Conservation (phyloP, 805 yeast species). For the Lachancea mirantina region DNA sequence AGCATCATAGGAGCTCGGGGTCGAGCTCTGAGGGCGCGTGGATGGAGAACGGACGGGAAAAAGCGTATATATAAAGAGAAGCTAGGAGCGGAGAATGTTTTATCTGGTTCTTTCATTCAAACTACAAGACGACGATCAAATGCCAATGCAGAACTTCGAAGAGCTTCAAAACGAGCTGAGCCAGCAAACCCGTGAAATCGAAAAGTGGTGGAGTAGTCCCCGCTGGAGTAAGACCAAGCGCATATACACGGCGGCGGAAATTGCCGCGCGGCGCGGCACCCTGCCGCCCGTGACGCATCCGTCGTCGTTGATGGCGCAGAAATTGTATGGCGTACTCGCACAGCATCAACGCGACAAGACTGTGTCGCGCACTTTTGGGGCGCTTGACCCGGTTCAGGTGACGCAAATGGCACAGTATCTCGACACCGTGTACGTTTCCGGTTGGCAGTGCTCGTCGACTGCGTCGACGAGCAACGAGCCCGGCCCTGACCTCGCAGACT, state of each 20-base stretch:
- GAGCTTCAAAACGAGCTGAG: constrained; percentile 15
- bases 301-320: constrained; percentile 72
- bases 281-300: constrained; percentile 61
- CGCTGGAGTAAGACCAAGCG: constrained; percentile 88
- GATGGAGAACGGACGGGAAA: background rate
- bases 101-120: too few relatives aligned
- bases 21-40: too few relatives aligned
- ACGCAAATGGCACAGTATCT: constrained; percentile 95
- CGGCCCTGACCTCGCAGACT: constrained; percentile 96
- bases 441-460: constrained; percentile 98
- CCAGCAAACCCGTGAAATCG: constrained; percentile 60
- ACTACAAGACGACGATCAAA: too few relatives aligned
- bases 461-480: constrained; percentile 98
- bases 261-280: constrained; percentile 82
- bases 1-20: too few relatives aligned
- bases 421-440: constrained; percentile 89
- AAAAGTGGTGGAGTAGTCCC: constrained; percentile 89
- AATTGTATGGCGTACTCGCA: constrained; percentile 60
- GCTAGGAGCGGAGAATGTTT: background rate
- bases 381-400: constrained; percentile 91
- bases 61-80: background rate
- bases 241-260: constrained; percentile 80
- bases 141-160: too few relatives aligned
- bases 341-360: constrained; percentile 50
- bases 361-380: constrained; percentile 87